Evolutionary conservation across 208 protist genomes (phyloP).

Genomic region (Leishmania gerbilli): DNA sequence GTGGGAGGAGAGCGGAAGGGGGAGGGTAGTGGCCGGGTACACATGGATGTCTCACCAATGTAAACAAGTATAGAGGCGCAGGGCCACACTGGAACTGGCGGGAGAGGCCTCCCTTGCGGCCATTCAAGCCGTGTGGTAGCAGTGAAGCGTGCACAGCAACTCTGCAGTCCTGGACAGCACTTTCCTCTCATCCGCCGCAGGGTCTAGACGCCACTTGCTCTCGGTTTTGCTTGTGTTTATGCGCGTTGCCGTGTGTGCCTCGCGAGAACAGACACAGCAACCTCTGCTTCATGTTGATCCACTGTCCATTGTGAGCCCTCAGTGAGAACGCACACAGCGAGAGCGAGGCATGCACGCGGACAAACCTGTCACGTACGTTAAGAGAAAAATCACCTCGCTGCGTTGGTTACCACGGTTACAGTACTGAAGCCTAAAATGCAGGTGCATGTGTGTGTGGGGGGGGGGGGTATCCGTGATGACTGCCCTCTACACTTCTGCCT

Average conservation of each 20-base stretch:
- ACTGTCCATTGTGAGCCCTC: too few species aligned
- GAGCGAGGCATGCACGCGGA: not conserved
- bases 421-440: not conserved
- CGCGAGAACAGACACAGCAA: too few species aligned
- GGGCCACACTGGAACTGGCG: not conserved
- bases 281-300: too few species aligned
- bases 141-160: not conserved
- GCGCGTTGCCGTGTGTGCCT: not conserved
- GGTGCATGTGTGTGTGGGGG: not conserved
- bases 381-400: not conserved
- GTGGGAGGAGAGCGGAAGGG: not conserved
- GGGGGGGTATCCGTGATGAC: too few species aligned
- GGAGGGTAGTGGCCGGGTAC: not conserved
- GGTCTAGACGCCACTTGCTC: not conserved
- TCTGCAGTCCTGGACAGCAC: not conserved
- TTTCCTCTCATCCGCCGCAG: not conserved
- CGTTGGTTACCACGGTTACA: not conserved
- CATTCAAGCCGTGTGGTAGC: not conserved
- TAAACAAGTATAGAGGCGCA: not conserved
- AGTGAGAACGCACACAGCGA: too few species aligned
- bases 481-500: not conserved
- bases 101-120: not conserved
- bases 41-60: not conserved
- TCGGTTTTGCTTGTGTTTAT: not conserved
- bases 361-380: not conserved